Conservation (phyloP, 176 grass and related monocot genomes). For the Triticum dicoccoides region DNA sequence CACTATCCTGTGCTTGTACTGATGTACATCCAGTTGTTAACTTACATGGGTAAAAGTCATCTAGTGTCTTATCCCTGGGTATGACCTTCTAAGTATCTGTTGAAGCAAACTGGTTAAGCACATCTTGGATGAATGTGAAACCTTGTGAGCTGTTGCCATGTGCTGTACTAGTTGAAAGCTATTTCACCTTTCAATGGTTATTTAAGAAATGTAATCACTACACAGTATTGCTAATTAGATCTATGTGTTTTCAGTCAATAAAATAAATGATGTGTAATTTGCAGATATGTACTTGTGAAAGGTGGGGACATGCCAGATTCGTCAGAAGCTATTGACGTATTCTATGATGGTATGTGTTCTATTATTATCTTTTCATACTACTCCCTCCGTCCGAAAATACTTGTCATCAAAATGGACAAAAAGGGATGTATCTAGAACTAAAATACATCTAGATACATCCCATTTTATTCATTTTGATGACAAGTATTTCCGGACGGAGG, state of each 20-base stretch:
- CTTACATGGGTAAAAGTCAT: background rate
- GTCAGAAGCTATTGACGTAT: constrained; percentile 63
- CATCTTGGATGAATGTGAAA: constrained; percentile 16
- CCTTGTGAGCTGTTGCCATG: background rate
- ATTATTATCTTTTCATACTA: background rate
- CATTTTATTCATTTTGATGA: too few relatives aligned
- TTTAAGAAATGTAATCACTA: background rate
- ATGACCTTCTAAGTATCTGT: background rate
- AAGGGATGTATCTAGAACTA: too few relatives aligned
- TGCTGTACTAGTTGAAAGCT: background rate
- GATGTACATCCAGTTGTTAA: background rate
- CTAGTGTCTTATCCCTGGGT: background rate
- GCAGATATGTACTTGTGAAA: constrained; percentile 94
- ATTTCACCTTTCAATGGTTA: constrained; percentile 1
- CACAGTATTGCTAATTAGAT: background rate
- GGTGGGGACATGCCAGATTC: constrained; percentile 73
- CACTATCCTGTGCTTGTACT: background rate
- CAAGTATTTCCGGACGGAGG: too few relatives aligned
- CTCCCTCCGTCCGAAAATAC: too few relatives aligned
- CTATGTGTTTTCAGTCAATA: background rate
- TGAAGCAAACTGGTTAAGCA: background rate
- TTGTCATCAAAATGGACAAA: too few relatives aligned
- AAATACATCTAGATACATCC: too few relatives aligned
- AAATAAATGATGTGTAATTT: constrained; percentile 25
- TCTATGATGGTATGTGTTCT: constrained; percentile 74